Conservation (phyloP, 345 rosid species). For the Excoecaria cochinchinensis region DNA sequence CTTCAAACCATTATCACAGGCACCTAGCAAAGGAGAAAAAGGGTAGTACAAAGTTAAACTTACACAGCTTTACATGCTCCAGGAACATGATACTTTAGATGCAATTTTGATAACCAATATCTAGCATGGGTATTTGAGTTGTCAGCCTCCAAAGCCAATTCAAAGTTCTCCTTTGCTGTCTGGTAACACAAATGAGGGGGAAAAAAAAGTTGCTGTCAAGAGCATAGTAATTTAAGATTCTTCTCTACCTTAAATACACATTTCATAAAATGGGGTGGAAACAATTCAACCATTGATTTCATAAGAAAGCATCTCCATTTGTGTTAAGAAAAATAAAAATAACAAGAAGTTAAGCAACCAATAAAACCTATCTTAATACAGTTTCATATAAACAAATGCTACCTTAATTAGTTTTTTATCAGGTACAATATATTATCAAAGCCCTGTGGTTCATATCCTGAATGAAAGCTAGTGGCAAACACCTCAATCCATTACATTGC, state of each 20-base stretch:
- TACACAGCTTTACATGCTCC: slow-evolving; percentile 87
- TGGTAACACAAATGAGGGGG: slow-evolving; percentile 18
- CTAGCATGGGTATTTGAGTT: slow-evolving; percentile 78
- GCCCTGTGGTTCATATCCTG: neutral
- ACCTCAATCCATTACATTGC: neutral
- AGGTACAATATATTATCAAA: neutral
- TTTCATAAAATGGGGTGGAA: no score
- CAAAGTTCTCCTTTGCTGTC: slow-evolving; percentile 91
- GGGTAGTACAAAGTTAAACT: slow-evolving; percentile 27
- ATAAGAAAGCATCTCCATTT: neutral
- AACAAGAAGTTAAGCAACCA: neutral
- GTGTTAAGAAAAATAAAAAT: neutral
- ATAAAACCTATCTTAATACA: neutral
- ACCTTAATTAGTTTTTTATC: neutral
- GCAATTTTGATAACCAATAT: slow-evolving; percentile 77
- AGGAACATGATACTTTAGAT: slow-evolving; percentile 80
- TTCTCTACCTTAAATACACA: neutral
- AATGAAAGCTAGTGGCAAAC: neutral
- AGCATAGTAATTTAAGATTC: neutral
- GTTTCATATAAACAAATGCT: neutral
- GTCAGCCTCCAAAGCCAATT: slow-evolving; percentile 80
- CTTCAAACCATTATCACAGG: neutral
- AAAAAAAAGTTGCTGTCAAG: neutral
- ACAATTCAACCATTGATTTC: neutral
- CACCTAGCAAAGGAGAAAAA: neutral